Base-by-base conservation (phyloP, 805 yeast genomes). In the Cyberlindnera xishuangbannaensis region DNA sequence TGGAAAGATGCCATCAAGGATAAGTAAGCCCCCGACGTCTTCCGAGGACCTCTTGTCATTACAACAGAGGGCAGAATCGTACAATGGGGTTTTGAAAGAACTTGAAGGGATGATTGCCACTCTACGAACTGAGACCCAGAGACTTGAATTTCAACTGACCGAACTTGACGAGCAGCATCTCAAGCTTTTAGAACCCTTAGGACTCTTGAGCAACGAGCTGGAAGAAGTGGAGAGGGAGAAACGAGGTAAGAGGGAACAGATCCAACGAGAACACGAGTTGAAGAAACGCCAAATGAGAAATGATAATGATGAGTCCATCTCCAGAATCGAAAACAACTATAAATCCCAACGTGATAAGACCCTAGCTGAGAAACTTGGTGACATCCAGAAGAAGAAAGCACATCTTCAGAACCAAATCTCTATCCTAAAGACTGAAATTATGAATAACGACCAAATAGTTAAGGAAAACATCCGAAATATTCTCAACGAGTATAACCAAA, bases 101-200 rank as follows among this genome's bases (percentile, higher is more conserved):
- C n/a, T n/a, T n/a, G n/a, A n/a, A n/a, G n/a, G n/a, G n/a, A n/a
- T n/a, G n/a, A n/a, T n/a, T n/a, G n/a, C n/a, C n/a, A n/a, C n/a
- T n/a, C 28, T 56, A 7, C 59, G 61, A 35, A 66, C 71, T 0
- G 60, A 62, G 33, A 58, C 56, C 21, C 63, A 62, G 7, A 56
- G 56, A 16, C 48, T 57, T 19, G 71, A 65, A 28, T 42, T 65
- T 17, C 62, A 62, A 19, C 58, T 52, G 31, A 57, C 45, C 26
- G 58, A 55, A 27, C 38, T 58, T 7, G 53, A 52, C n/a, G n/a
- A n/a, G n/a, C n/a, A n/a, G n/a, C n/a, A n/a, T n/a, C n/a, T n/a
- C n/a, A n/a, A n/a, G n/a, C n/a, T n/a, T n/a, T n/a, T n/a, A n/a
- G n/a, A n/a, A n/a, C n/a, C n/a, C n/a, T n/a, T n/a, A n/a, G n/a